These are phyloP conservation scores for fission yeast (Schizosaccharomyces pombe) DNA, from an alignment of 805 yeast species.

Conservation along the genomic window ASM294v3 CU329670.1:2867001-2867500, in stretches of 20 bases:
- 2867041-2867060: neutral
- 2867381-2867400: neutral
- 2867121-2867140: neutral
- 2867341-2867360: neutral
- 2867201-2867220: neutral
- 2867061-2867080: neutral
- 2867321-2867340: neutral
- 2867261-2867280: neutral
- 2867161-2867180: neutral
- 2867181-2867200: neutral
- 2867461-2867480: neutral
- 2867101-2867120: neutral
- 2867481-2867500: neutral
- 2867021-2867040: neutral
- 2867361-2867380: neutral
- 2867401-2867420: neutral
- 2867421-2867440: too few relatives aligned
- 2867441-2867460: too few relatives aligned
- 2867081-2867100: neutral
- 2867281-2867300: neutral
- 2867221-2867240: neutral
- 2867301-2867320: neutral
- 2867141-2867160: neutral
- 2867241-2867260: neutral
- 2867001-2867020: too few relatives aligned